Conservation (phyloP, 1,284 basidiomycete species). For the Testicularia cyperi region DNA sequence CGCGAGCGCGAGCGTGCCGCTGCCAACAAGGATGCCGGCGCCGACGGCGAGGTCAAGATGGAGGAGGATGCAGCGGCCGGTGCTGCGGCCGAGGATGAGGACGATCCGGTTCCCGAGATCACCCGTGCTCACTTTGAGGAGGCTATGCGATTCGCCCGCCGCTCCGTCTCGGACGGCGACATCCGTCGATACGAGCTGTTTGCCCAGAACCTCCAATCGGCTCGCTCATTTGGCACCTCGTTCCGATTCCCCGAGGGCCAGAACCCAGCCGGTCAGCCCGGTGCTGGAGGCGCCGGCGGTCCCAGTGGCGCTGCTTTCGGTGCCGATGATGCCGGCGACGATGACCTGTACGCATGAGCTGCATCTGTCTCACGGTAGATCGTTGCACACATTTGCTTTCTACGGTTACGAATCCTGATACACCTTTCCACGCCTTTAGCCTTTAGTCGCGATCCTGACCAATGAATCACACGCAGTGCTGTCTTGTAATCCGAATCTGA, state of each 20-base stretch:
- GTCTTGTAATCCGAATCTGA: too few relatives aligned
- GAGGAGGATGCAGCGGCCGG: conserved; percentile 67
- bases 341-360: conserved; percentile 61
- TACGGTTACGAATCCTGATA: too few relatives aligned
- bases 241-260: conserved; percentile 92
- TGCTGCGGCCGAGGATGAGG: conserved; percentile 71
- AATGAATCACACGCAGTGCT: too few relatives aligned
- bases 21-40: conserved; percentile 31
- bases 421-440: too few relatives aligned
- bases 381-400: too few relatives aligned
- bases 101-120: conserved; percentile 95
- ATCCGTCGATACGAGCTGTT: conserved; percentile 75
- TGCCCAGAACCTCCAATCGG: conserved; percentile 56
- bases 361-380: background rate
- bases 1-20: conserved; percentile 68
- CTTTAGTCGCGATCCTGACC: too few relatives aligned
- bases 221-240: conserved; percentile 69
- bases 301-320: conserved; percentile 74
- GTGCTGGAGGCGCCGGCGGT: conserved; percentile 53
- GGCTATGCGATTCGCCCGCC: conserved; percentile 77
- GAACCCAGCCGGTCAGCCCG: conserved; percentile 11
- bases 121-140: conserved; percentile 81
- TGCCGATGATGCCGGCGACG: conserved; percentile 79
- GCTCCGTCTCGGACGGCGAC: conserved; percentile 68
- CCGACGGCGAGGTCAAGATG: conserved; percentile 64